Percentiles rank a stretch among this genome's conserved stretches.
These are phyloP conservation scores for Sclerotinia nivalis DNA, from an alignment of 2,329 filamentous ascomycete species.

Conservation along the genomic window DNA sequence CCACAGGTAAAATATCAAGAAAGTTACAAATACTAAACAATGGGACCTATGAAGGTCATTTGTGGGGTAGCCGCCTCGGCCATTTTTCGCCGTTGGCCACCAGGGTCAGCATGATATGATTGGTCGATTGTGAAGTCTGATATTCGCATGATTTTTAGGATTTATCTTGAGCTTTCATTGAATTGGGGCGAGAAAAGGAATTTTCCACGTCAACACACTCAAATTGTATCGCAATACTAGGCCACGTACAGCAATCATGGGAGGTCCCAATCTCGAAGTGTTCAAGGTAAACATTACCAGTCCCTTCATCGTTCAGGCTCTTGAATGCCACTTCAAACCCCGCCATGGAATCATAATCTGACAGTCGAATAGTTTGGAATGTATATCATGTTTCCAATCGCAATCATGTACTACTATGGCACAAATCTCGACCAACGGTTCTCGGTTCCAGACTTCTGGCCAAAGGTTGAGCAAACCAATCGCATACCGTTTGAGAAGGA, in stretches of 20 bases:
- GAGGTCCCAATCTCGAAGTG: constrained; percentile 86
- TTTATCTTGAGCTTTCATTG: neutral
- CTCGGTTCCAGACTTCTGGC: constrained; percentile 90
- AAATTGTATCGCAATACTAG: constrained; percentile 1
- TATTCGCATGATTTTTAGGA: constrained; percentile 5
- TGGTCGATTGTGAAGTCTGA: constrained; percentile 9
- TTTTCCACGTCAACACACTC: neutral
- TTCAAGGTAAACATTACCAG: constrained; percentile 69
- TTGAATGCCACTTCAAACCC: constrained; percentile 28
- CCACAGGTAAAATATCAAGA: neutral
- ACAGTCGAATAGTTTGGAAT: constrained; percentile 74
- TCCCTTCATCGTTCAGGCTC: constrained; percentile 14
- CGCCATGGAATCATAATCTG: constrained; percentile 14
- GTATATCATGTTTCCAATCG: constrained; percentile 98
- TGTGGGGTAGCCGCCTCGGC: constrained; percentile 10
- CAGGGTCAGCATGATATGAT: neutral
- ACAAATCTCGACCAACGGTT: constrained; percentile 96
- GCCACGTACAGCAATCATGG: constrained; percentile 53
- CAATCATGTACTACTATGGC: constrained; percentile 99
- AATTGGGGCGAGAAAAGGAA: neutral
- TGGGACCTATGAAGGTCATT: neutral
- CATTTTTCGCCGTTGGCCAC: neutral
- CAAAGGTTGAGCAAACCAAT: constrained; percentile 74
- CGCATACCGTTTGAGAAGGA: constrained; percentile 74
- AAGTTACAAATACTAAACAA: neutral